These are phyloP conservation scores for Kewa caespitosa DNA, from an alignment of 179 eudicot species.

Conservation along the genomic window DNA sequence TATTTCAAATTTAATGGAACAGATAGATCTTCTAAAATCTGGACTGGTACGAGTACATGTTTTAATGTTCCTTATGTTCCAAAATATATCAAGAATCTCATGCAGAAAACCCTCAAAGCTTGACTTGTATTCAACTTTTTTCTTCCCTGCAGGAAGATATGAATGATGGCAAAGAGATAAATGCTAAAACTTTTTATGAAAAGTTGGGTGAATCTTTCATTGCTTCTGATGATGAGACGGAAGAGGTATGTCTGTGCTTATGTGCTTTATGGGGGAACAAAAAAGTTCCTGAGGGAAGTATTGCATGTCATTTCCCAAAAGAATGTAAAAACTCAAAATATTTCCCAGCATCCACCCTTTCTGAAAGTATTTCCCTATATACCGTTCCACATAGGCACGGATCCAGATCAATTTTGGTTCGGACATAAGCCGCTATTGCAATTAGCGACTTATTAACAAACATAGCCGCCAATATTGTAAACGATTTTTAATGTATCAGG, in stretches of 20 bases:
- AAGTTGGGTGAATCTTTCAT: slow-evolving; percentile 43
- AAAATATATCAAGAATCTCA: neutral
- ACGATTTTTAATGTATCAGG: too few relatives aligned
- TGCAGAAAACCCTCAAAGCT: neutral
- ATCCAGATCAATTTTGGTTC: too few relatives aligned
- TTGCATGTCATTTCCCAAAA: neutral
- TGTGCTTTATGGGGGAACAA: slow-evolving; percentile 1
- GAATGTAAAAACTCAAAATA: neutral
- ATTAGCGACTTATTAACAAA: too few relatives aligned
- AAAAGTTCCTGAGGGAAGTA: too few relatives aligned
- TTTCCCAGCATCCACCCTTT: neutral
- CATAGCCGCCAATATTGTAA: too few relatives aligned
- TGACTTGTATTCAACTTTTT: neutral
- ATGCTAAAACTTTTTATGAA: slow-evolving; percentile 44
- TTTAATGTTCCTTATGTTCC: neutral
- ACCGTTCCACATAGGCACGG: too few relatives aligned
- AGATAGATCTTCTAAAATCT: slow-evolving; percentile 61
- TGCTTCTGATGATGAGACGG: slow-evolving; percentile 39
- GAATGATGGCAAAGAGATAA: slow-evolving; percentile 46
- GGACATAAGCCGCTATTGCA: too few relatives aligned
- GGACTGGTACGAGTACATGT: slow-evolving; percentile 56
- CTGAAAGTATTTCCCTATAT: too few relatives aligned
- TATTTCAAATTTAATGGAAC: slow-evolving; percentile 52
- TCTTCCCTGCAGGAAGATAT: slow-evolving; percentile 49
- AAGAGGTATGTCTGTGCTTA: slow-evolving; percentile 38